Evolutionary conservation across 371 early-diverging fungal genomes (phyloP), one percentile per base, ranked within the genome.

Genomic region (Phascolomyces articulosus): DNA sequence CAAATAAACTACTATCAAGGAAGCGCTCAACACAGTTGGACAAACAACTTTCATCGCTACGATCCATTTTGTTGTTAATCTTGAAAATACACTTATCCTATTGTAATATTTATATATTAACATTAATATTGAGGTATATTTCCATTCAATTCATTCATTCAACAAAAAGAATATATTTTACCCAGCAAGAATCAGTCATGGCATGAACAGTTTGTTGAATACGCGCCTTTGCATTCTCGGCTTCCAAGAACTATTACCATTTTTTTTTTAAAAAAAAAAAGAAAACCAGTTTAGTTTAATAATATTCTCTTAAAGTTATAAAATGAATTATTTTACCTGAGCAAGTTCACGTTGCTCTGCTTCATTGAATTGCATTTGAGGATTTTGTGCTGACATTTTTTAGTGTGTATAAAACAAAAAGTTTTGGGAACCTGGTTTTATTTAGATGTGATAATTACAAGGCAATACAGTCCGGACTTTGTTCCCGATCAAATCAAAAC

Each of bases 1-100:
- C 85, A 71, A 87, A 82, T 62, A 88, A 64, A 69, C 85, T 86
- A 66, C 89, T 85, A 74, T 93, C 93, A 51, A 93, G 74, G 77
- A 93, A 93, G 57, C 93, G 87, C 44, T 87, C 90, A n/a, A 93
- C 93, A 72, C 92, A 92, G 86, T 91, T 91, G 40, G 87, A 81
- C 59, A 93, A 77, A 71, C 93, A 93, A 29, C 83, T 75, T 65
- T 85, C 84, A 68, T 91, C 91, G 40, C 73, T 79, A 53, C 78
- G 78, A 66, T 88, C 88, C 31, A 88, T 76, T 62, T 84, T 84
- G 82, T 88, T 91, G 67, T 86, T 80, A 58, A 89, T 77, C 71
- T 87, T 88, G 65, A 74, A 82, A 64, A 93, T 87, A 71, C 93
- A 93, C 68, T 88, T 89, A 65, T 93, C 91, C 74, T 74, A 47